These are phyloP conservation scores for Cicer arietinum DNA, from an alignment of 306 rosid species.

Conservation along the genomic window DNA sequence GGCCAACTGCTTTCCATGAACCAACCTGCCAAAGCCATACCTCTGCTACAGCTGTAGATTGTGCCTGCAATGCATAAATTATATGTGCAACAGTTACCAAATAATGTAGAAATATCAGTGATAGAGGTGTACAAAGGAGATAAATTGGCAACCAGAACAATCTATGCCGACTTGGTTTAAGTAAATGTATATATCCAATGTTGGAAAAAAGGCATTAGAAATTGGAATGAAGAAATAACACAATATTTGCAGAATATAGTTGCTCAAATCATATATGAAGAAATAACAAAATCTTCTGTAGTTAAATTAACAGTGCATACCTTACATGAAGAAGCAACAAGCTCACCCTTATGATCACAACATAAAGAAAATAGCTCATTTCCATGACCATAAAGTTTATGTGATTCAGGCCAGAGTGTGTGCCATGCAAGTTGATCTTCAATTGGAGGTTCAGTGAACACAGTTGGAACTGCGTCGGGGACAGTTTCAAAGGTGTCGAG, in stretches of 20 bases:
- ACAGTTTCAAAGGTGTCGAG: slow-evolving; percentile 83
- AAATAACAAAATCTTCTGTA: slow-evolving; percentile 17
- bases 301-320: slow-evolving; percentile 53
- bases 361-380: slow-evolving; percentile 89
- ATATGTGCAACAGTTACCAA: slow-evolving; percentile 2
- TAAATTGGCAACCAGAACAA: slow-evolving; percentile 16
- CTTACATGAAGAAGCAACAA: slow-evolving; percentile 97
- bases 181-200: slow-evolving; percentile 9
- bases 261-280: background rate
- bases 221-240: slow-evolving; percentile 27
- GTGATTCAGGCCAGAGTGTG: slow-evolving; percentile 98
- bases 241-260: background rate
- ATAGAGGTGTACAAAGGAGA: background rate
- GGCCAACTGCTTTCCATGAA: slow-evolving; percentile 89
- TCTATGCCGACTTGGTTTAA: slow-evolving; percentile 17
- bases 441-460: slow-evolving; percentile 86
- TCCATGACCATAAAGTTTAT: slow-evolving; percentile 98
- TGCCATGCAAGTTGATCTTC: slow-evolving; percentile 99
- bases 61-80: slow-evolving; percentile 66
- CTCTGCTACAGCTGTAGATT: slow-evolving; percentile 79
- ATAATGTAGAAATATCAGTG: slow-evolving; percentile 24
- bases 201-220: background rate
- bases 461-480: slow-evolving; percentile 90
- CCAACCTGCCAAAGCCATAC: slow-evolving; percentile 98
- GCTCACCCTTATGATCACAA: slow-evolving; percentile 83